These are phyloP conservation scores for Protoeuglena noctilucae DNA, from an alignment of 139 green algal genomes.

Conservation along the genomic window DNA sequence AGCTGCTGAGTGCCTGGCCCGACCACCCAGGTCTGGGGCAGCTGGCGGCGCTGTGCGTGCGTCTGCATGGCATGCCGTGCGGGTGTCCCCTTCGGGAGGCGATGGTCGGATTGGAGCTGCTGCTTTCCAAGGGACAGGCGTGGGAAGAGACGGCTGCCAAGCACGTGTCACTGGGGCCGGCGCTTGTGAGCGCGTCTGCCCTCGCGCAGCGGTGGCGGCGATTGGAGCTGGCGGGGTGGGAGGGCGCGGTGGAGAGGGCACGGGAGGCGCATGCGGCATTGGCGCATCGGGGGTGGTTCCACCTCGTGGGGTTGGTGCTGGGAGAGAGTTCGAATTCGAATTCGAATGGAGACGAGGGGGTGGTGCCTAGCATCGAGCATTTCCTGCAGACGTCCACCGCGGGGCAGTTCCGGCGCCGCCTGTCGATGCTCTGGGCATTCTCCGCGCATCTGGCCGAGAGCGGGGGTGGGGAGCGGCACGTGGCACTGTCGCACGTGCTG, in stretches of 20 bases:
- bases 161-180: conserved; percentile 52
- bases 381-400: conserved; percentile 75
- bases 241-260: conserved; percentile 34
- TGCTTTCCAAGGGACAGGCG: conserved; percentile 57
- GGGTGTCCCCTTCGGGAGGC: conserved; percentile 53
- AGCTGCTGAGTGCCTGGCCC: conserved; percentile 79
- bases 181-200: conserved; percentile 41
- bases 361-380: conserved; percentile 51
- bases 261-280: conserved; percentile 24
- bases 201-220: conserved; percentile 72
- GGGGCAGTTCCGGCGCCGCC: conserved; percentile 63
- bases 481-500: conserved; percentile 29
- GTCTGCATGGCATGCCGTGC: conserved; percentile 53
- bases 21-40: conserved; percentile 77
- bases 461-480: background rate
- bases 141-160: conserved; percentile 87
- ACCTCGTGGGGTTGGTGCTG: conserved; percentile 62
- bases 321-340: no score
- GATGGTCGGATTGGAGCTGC: conserved; percentile 83
- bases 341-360: no score
- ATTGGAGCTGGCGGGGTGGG: conserved; percentile 78
- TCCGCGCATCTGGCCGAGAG: background rate
- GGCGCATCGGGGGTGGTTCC: conserved; percentile 70
- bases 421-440: conserved; percentile 60
- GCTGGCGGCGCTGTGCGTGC: conserved; percentile 54